These are phyloP conservation scores for Pisolithus tinctorius DNA, from an alignment of 768 basidiomycete genomes.

Conservation along the genomic window DNA sequence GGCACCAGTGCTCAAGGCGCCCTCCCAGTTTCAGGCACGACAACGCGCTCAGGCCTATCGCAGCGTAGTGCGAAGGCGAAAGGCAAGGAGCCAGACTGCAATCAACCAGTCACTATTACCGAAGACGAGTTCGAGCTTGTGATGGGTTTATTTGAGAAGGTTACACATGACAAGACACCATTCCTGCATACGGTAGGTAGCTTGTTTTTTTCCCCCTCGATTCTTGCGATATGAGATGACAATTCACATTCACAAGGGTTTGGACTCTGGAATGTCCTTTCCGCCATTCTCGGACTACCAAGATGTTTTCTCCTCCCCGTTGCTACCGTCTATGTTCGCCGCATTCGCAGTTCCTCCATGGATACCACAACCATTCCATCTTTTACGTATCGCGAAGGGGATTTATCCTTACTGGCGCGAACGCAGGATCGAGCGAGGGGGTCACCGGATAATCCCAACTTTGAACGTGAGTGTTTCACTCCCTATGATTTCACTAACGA, in stretches of 20 bases:
- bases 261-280: constrained; percentile 62
- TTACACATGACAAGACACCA: constrained; percentile 84
- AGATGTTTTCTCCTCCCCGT: constrained; percentile 48
- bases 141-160: constrained; percentile 90
- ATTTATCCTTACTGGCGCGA: constrained; percentile 91
- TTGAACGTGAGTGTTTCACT: constrained; percentile 62
- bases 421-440: constrained; percentile 70
- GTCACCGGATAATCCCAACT: constrained; percentile 78
- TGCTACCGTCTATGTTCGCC: constrained; percentile 57
- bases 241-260: constrained; percentile 34
- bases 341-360: constrained; percentile 57
- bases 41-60: constrained; percentile 48
- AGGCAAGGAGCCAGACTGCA: constrained; percentile 74
- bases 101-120: constrained; percentile 57
- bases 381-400: constrained; percentile 63
- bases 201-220: background rate
- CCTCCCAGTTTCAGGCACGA: constrained; percentile 41
- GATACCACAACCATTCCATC: constrained; percentile 54
- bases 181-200: constrained; percentile 80
- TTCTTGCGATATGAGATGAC: background rate
- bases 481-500: background rate
- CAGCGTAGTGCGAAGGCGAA: constrained; percentile 69
- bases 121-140: constrained; percentile 95
- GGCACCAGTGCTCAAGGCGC: constrained; percentile 77
- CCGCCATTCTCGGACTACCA: constrained; percentile 69